Conservation (phyloP, 345 rosid species). For the Atalantia buxifolia region DNA sequence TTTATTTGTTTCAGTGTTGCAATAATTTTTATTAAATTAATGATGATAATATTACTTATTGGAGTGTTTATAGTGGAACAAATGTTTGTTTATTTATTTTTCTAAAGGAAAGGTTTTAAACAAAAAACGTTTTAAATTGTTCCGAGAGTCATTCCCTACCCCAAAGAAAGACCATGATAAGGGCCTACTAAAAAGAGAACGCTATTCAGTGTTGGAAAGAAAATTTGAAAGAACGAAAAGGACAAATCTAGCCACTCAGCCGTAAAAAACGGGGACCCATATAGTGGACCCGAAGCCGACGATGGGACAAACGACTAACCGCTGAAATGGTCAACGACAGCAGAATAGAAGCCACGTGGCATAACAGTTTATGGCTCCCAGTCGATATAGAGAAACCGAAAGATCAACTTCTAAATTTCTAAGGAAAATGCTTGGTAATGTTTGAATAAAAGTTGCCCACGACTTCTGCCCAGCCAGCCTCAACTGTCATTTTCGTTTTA, state of each 20-base stretch:
- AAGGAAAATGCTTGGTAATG: too few species aligned
- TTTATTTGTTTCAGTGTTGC: too few species aligned
- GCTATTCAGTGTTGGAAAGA: background rate
- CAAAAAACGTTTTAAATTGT: background rate
- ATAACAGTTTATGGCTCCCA: too few species aligned
- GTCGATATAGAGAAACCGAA: too few species aligned
- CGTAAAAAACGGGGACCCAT: background rate
- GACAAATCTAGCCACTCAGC: background rate
- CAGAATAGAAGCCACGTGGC: background rate
- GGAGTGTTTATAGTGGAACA: too few species aligned
- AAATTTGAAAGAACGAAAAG: background rate
- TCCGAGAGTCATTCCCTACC: too few species aligned
- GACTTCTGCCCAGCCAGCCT: background rate
- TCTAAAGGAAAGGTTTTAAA: background rate
- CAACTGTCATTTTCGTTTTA: background rate
- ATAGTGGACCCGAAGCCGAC: background rate
- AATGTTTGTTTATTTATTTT: too few species aligned
- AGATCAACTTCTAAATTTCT: background rate
- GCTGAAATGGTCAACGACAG: background rate
- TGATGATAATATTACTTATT: too few species aligned
- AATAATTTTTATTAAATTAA: too few species aligned
- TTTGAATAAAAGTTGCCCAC: background rate
- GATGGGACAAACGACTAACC: conserved; percentile 15
- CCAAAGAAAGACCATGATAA: background rate
- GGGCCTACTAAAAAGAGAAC: background rate